Evolutionary conservation across 129 eudicot genomes (phyloP), one percentile per base, ranked within the genome.

Genomic region (Centaurea solstitialis): DNA sequence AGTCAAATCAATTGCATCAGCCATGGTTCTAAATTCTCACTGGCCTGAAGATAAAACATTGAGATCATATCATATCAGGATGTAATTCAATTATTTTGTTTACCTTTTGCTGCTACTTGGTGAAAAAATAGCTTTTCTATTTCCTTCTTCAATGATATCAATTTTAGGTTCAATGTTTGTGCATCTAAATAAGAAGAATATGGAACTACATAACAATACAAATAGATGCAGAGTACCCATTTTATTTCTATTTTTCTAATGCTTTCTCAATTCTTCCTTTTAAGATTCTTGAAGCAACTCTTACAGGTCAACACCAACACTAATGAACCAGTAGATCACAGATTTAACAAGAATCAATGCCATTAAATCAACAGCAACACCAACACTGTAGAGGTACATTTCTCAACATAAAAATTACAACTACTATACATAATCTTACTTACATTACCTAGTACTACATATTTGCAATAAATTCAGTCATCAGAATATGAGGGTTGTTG

Each of bases 1-100:
- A 78, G 87, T 91, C 88, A 96, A 91, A 83, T 96, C 97, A 41
- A 91, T 77, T 62, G 89, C 24, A 66, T 91, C 95, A 75, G 87
- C 87, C 99, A 96, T 96, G 87, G 20, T 81, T 66, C 75, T 73
- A 68, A 45, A 81, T 22, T 73, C 39, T 85, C 68, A 75, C 50
- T 37, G 61, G 82, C 85, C 90, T 88, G 82, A 74, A 73, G 68
- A 73, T 61, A 72, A 73, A 68, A 37, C 35, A 76, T 43, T 15
- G 11, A 69, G 11, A 76, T 68, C 33, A 35, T 17, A 35, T 69
- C 5, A 45, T 12, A 79, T 68, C 61, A 33, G 23, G 74, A 53
- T 68, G 37, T 57, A 45, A 53, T 79, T 38, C 15, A 72, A 39
- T 61, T 35, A 4, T 8, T 11, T 37, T 33, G 11, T 11, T 50